Conservation (phyloP, 345 rosid species). For the Kandelia obovata region DNA sequence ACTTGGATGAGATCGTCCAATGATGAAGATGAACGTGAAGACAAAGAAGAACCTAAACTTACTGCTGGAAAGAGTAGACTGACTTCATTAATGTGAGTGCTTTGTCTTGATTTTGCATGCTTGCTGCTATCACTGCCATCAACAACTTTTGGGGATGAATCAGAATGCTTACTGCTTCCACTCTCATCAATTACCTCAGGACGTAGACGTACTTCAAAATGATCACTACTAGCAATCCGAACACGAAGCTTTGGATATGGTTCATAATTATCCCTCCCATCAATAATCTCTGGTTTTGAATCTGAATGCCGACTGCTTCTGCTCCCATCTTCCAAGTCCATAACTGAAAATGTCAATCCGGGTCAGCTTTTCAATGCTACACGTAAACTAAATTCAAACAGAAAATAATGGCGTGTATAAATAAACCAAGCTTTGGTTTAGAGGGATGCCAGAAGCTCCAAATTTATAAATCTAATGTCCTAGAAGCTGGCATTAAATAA, state of each 20-base stretch:
- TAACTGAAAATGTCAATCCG: conserved; percentile 23
- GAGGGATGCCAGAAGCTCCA: no score
- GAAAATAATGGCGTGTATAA: neutral
- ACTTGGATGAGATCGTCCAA: conserved; percentile 31
- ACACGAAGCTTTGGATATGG: conserved; percentile 14
- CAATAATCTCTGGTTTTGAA: conserved; percentile 3
- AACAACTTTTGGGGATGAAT: conserved; percentile 17
- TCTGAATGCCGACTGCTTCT: conserved; percentile 19
- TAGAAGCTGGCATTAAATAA: no score
- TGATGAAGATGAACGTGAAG: conserved; percentile 32
- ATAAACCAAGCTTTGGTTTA: neutral
- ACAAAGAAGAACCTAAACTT: conserved; percentile 27
- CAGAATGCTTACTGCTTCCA: conserved; percentile 18
- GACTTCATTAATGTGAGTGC: conserved; percentile 2
- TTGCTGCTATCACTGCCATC: conserved; percentile 20
- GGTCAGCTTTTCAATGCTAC: neutral
- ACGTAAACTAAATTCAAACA: neutral
- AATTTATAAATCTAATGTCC: no score
- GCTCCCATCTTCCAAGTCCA: conserved; percentile 34
- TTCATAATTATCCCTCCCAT: conserved; percentile 8
- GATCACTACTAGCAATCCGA: conserved; percentile 8
- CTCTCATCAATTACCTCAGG: conserved; percentile 12
- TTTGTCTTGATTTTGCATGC: conserved; percentile 12
- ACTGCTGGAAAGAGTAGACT: conserved; percentile 1
- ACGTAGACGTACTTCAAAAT: conserved; percentile 13